Conservation (phyloP, 805 yeast genomes). For the Pichia kluyveri region DNA sequence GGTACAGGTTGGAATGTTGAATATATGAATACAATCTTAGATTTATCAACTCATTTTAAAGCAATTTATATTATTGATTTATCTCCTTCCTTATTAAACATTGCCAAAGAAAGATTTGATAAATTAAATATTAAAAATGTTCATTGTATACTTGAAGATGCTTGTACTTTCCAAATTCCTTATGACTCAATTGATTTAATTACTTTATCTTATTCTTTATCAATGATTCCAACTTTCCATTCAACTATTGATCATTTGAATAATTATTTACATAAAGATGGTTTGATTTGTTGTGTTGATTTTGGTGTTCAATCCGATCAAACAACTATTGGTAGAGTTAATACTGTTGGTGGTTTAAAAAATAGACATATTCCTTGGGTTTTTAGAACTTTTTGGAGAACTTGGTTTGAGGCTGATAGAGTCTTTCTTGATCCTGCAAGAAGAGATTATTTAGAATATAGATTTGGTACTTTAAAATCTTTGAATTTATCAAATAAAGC, state of each 20-base stretch:
- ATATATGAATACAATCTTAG: constrained; percentile 51
- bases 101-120: constrained; percentile 53
- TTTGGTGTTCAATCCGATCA: constrained; percentile 69
- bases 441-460: constrained; percentile 75
- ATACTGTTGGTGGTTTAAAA: constrained; percentile 66
- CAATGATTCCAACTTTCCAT: constrained; percentile 80
- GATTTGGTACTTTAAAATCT: constrained; percentile 73
- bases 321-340: constrained; percentile 56
- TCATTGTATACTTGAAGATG: constrained; percentile 63
- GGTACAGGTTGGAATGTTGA: constrained; percentile 83
- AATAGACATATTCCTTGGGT: constrained; percentile 72
- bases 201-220: constrained; percentile 71
- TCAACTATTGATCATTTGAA: constrained; percentile 67
- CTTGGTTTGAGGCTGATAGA: constrained; percentile 81
- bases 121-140: constrained; percentile 48
- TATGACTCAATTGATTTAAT: constrained; percentile 52
- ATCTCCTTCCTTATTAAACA: constrained; percentile 66
- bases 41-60: constrained; percentile 41
- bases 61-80: constrained; percentile 68
- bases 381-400: constrained; percentile 72
- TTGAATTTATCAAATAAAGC: constrained; percentile 55
- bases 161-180: constrained; percentile 56
- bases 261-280: constrained; percentile 41
- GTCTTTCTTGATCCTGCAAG: constrained; percentile 74
- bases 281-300: constrained; percentile 65